Evolutionary conservation across 2,329 filamentous ascomycete genomes (phyloP), one percentile per base, ranked within the genome.

Genomic region (Dendrostoma leiphaemia): DNA sequence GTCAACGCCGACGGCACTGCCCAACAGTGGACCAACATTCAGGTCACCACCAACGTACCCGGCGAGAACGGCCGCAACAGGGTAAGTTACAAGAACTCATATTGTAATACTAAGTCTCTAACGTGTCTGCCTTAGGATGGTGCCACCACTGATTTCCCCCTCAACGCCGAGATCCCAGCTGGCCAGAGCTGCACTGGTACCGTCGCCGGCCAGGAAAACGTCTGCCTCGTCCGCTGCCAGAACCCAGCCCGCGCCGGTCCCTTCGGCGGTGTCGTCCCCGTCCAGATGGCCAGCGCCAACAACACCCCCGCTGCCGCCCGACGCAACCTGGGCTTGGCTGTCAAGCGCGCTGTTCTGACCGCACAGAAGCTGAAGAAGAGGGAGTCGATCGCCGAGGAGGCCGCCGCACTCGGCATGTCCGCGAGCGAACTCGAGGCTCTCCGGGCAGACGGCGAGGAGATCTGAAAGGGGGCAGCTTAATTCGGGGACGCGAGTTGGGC

Each of bases 181-280:
- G 68, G 71, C 57, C 78, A 81, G 70, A 63, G 70, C 43, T 87
- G 84, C 70, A 84, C 80, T 13, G 84, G 84, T 44, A 81, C 74
- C 31, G 79, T 83, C 5, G 82, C 80, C 12, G 83, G 82, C 35
- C 74, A 83, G 69, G 65, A 72, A 32, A 82, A 82, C 61, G 75
- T 85, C 61, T 86, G 84, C 71, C 77, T 86, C 61, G 81, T 87
- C 47, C 76, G 81, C 24, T 85, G 83, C 71, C 70, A 83, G 71
- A 86, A 86, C 68, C 74, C 72, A 1, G 82, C 82, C 31, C 69
- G 75, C 51, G 82, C 82, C 34, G 83, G 83, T 13, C 83, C 83
- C 28, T 86, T 86, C 62, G 83, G 84, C 51, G 71, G 71, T 34
- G 65, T 72, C 38, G 63, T 73, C 8, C 69, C 69, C 9, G 61